Evolutionary conservation across 345 rosid species (phyloP).

Genomic region (Eutrema heterophyllum): DNA sequence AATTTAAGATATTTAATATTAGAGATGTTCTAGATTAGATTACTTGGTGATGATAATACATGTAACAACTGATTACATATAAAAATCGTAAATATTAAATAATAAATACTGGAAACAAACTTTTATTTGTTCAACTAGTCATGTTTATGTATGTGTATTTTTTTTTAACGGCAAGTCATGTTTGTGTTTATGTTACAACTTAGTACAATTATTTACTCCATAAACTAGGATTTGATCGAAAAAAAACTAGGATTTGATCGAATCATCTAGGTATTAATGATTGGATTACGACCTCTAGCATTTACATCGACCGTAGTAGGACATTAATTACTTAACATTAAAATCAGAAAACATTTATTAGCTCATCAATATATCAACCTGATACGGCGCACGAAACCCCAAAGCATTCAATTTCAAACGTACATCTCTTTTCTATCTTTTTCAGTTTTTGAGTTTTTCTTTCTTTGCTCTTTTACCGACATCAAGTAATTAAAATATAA

Average conservation of each 20-base stretch:
- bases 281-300: background rate
- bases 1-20: no score
- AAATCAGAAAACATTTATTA: background rate
- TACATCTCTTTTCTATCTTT: constrained; percentile 15
- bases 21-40: background rate
- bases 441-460: background rate
- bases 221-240: background rate
- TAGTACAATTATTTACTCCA: background rate
- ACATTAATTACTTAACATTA: background rate
- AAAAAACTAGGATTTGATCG: background rate
- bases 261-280: background rate
- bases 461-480: constrained; percentile 14
- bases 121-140: background rate
- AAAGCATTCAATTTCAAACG: constrained; percentile 11
- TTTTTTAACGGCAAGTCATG: no score
- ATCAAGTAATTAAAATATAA: background rate
- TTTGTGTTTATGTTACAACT: background rate
- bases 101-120: no score
- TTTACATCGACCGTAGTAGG: background rate
- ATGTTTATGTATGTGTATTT: no score
- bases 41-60: background rate
- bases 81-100: background rate
- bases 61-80: background rate
- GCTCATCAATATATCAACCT: background rate
- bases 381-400: background rate